Conservation (phyloP, 129 eudicot genomes). For the Scalesia atractyloides region DNA sequence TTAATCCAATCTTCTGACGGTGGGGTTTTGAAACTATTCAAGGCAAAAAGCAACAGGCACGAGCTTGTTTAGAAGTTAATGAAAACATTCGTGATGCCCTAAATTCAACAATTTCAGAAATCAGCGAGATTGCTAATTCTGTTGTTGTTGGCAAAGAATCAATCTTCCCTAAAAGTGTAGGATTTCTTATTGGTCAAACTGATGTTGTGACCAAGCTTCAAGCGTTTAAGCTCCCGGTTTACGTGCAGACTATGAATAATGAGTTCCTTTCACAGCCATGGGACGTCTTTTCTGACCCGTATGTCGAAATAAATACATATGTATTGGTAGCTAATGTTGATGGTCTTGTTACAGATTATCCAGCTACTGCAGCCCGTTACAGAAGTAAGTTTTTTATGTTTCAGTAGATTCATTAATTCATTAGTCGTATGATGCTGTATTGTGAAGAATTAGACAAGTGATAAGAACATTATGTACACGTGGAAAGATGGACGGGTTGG, state of each 20-base stretch:
- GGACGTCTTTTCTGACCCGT: slow-evolving; percentile 90
- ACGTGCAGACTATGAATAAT: slow-evolving; percentile 59
- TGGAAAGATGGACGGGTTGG: slow-evolving; percentile 2
- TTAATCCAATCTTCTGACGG: slow-evolving; percentile 75
- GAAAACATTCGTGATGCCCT: slow-evolving; percentile 58
- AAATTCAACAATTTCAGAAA: slow-evolving; percentile 63
- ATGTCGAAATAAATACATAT: slow-evolving; percentile 57
- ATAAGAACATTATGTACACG: background rate
- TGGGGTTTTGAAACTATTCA: slow-evolving; percentile 53
- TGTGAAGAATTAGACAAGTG: background rate
- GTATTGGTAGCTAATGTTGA: slow-evolving; percentile 33
- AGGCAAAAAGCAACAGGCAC: slow-evolving; percentile 49
- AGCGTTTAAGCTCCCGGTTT: slow-evolving; percentile 60
- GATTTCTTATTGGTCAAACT: slow-evolving; percentile 55
- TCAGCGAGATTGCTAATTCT: slow-evolving; percentile 63
- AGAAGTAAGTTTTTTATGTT: slow-evolving; percentile 28
- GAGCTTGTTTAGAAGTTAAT: slow-evolving; percentile 71
- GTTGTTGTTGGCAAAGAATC: slow-evolving; percentile 65
- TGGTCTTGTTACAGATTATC: slow-evolving; percentile 40
- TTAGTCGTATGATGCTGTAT: slow-evolving; percentile 1
- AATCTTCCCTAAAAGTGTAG: slow-evolving; percentile 40
- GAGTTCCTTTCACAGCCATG: slow-evolving; percentile 84
- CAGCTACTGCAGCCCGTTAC: slow-evolving; percentile 47
- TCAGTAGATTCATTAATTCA: background rate
- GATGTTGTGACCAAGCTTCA: slow-evolving; percentile 63